Evolutionary conservation across 345 rosid species (phyloP).

Genomic region (Arabidopsis thaliana): TAIR10.1 NC_003070.9:391001-391500

Average conservation of each 20-base stretch:
- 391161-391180: slow-evolving; percentile 16
- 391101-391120: slow-evolving; percentile 90
- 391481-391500: slow-evolving; percentile 82
- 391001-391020: slow-evolving; percentile 97
- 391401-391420: neutral
- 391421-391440: slow-evolving; percentile 4
- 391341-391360: slow-evolving; percentile 6
- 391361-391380: slow-evolving; percentile 13
- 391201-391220: slow-evolving; percentile 67
- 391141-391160: slow-evolving; percentile 15
- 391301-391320: slow-evolving; percentile 2
- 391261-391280: slow-evolving; percentile 61
- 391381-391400: slow-evolving; percentile 9
- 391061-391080: slow-evolving; percentile 82
- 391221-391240: slow-evolving; percentile 98
- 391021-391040: slow-evolving; percentile 98
- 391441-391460: slow-evolving; percentile 64
- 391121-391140: slow-evolving; percentile 59
- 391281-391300: slow-evolving; percentile 19
- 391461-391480: slow-evolving; percentile 94
- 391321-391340: slow-evolving; percentile 16
- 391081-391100: slow-evolving; percentile 70
- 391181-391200: slow-evolving; percentile 27
- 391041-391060: slow-evolving; percentile 93
- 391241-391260: slow-evolving; percentile 94